Conservation (phyloP, 2,329 filamentous ascomycete genomes). For the Neocucurbitaria cava region DNA sequence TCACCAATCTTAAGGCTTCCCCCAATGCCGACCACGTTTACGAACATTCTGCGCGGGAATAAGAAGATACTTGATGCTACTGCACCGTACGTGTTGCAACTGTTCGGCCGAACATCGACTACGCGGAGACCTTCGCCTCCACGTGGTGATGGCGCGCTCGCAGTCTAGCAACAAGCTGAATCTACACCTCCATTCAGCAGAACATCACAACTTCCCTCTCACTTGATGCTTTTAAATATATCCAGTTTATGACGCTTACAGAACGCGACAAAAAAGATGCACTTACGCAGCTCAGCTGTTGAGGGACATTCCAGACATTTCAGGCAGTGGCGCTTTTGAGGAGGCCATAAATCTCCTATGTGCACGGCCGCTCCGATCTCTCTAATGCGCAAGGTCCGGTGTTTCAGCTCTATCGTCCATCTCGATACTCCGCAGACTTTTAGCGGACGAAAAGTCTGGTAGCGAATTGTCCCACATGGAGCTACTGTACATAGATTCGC, state of each 20-base stretch:
- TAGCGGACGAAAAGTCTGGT: constrained; percentile 13
- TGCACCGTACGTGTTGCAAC: not conserved
- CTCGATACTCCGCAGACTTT: constrained; percentile 14
- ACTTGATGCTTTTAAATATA: constrained; percentile 13
- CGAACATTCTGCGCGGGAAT: not conserved
- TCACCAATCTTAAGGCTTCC: not conserved
- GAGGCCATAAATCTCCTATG: constrained; percentile 1
- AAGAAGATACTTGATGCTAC: not conserved
- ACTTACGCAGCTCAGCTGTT: constrained; percentile 4
- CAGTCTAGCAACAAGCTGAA: constrained; percentile 5
- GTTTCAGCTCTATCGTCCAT: constrained; percentile 26
- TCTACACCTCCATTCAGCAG: constrained; percentile 1
- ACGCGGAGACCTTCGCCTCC: not conserved
- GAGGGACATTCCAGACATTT: constrained; percentile 10
- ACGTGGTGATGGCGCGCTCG: not conserved
- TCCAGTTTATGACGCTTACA: constrained; percentile 17
- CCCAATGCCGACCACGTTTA: not conserved
- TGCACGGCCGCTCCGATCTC: constrained; percentile 13
- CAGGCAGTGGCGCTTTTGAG: constrained; percentile 2
- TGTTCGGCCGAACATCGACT: not conserved
- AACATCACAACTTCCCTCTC: constrained; percentile 12
- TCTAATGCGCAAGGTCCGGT: constrained; percentile 16
- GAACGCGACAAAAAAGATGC: not conserved
- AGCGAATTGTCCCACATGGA: not conserved
- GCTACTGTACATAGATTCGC: constrained; percentile 4